A percentile compares a stretch with the other conserved stretches of the same genome.
These are phyloP conservation scores for Isoetes taiwanensis DNA, from an alignment of 75 land plant species.

Conservation along the genomic window DNA sequence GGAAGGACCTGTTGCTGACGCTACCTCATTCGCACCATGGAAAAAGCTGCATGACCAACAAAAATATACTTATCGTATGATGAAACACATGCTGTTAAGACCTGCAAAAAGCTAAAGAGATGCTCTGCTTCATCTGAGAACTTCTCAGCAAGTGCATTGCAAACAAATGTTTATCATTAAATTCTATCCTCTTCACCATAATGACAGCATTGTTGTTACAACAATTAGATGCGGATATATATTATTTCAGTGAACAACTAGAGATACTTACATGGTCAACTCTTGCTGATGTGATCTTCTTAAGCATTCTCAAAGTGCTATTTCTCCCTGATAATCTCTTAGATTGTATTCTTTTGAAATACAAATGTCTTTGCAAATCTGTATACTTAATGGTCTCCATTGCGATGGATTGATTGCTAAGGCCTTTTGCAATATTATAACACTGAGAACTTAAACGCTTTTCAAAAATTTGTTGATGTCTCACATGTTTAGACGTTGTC, in stretches of 20 bases:
- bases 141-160: slow-evolving; percentile 17
- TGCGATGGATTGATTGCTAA: too few species aligned
- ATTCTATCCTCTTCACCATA: slow-evolving; percentile 12
- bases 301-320: background rate
- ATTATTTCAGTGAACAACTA: background rate
- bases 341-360: slow-evolving; percentile 7
- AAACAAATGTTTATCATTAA: slow-evolving; percentile 1
- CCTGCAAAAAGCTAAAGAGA: slow-evolving; percentile 16
- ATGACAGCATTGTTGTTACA: background rate
- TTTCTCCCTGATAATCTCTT: background rate
- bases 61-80: slow-evolving; percentile 8
- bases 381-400: too few species aligned
- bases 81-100: slow-evolving; percentile 12
- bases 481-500: too few species aligned
- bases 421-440: too few species aligned
- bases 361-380: background rate
- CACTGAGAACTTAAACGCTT: too few species aligned
- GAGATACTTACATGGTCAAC: slow-evolving; percentile 14
- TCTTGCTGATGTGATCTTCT: slow-evolving; percentile 3
- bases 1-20: slow-evolving; percentile 7
- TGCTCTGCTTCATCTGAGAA: slow-evolving; percentile 9
- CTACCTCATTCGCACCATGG: slow-evolving; percentile 23
- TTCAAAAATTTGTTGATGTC: too few species aligned
- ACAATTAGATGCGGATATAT: background rate
- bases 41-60: slow-evolving; percentile 10